phyloP scores from a whole-genome alignment of 306 rosid species.

The Gillenia trifoliata region DNA sequence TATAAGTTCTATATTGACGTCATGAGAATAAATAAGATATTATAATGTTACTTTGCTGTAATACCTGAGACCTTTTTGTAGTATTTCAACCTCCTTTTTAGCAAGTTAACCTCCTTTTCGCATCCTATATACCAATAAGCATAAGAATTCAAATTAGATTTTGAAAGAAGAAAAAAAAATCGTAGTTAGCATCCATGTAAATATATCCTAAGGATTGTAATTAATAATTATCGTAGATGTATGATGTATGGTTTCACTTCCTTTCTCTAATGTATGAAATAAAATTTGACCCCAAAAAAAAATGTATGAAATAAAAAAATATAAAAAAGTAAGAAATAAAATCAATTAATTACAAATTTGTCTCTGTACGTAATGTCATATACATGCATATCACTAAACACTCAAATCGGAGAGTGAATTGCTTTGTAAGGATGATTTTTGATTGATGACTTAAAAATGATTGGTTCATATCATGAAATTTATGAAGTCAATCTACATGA shows the following conservation, averaged over 20 bases:
- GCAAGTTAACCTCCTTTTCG: constrained; percentile 55
- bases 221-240: background rate
- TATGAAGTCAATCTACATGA: too few species aligned
- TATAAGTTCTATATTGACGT: background rate
- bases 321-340: too few species aligned
- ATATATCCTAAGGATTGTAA: background rate
- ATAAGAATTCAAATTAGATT: background rate
- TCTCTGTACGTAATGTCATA: background rate
- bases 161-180: background rate
- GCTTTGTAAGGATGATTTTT: too few species aligned
- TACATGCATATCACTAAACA: too few species aligned
- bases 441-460: too few species aligned
- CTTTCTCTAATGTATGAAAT: background rate
- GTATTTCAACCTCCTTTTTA: constrained; percentile 62
- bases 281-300: too few species aligned
- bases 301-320: too few species aligned
- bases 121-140: constrained; percentile 33
- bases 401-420: too few species aligned
- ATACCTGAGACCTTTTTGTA: constrained; percentile 84
- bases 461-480: too few species aligned
- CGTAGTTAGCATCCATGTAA: background rate
- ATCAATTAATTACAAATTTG: background rate
- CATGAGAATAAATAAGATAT: background rate
- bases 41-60: background rate
- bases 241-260: background rate